Evolutionary conservation across 352 stramenopile species (phyloP), one percentile per base, ranked within the genome.

Genomic region (Phytophthora fragariaefolia): DNA sequence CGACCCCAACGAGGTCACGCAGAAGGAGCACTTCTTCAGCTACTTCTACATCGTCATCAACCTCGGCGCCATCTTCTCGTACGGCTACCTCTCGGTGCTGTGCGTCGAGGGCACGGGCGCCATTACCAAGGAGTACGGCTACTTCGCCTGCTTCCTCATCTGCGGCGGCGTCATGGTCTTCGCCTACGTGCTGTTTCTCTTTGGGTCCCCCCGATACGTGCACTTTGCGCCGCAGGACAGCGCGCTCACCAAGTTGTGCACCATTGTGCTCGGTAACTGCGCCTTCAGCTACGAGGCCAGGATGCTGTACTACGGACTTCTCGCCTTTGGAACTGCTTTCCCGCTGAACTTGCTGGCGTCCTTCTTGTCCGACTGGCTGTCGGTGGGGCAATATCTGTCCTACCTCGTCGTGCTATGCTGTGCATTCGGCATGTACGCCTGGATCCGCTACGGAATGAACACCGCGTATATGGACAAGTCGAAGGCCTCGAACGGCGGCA

Each of bases 1-100:
- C 46, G 86, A 94, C 62, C 82, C 86, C 12, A 91, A 91, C 47
- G 85, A 96, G 60, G 71, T 84, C 10, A 80, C 71, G 20, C 86
- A 95, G 71, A 93, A 93, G 56, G 75, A 91, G 28, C 83, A 85
- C 24, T 98, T 96, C 54, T 98, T 98, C 74, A 91, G 78, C 65
- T 97, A 93, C 61, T 98, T 98, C 73, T 97, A 98, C 79, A 93
- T 91, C 61, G 83, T 92, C 42, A 95, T 98, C 63, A 97, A 98
- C 67, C 71, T 97, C 46, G 92, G 92, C 54, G 90, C 92, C 18
- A 86, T 97, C 60, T 91, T 97, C 52, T 96, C 90, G 42, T 98
- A 97, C 73, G 91, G 87, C 7, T 94, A 97, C 54, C 69, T 98
- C 2, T 95, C 89, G 13, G 84, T 96, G 36, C 77, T 98, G 0